Percentiles rank a stretch among this genome's conserved stretches.
phyloP scores from a whole-genome alignment of 75 land plant genomes.

The Gnetum montanum region DNA sequence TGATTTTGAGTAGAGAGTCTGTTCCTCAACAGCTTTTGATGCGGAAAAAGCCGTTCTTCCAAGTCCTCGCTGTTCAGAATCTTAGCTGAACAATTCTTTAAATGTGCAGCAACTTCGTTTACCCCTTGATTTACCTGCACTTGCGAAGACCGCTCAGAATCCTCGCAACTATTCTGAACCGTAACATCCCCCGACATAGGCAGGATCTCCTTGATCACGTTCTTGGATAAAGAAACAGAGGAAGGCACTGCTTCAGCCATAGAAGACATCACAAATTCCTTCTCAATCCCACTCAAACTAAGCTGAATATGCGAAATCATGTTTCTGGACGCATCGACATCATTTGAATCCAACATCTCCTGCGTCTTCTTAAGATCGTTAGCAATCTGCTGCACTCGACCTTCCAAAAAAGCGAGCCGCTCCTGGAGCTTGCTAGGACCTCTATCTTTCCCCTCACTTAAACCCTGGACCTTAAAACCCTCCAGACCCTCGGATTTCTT shows the following conservation, averaged over 20 bases:
- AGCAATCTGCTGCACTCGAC: constrained; percentile 68
- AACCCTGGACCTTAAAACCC: neutral
- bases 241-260: neutral
- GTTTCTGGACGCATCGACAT: constrained; percentile 41
- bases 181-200: too few relatives aligned
- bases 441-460: constrained; percentile 1
- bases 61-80: constrained; percentile 34
- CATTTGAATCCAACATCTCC: constrained; percentile 62
- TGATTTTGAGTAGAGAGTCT: constrained; percentile 4
- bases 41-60: constrained; percentile 62
- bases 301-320: constrained; percentile 69
- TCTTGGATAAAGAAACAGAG: neutral
- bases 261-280: neutral
- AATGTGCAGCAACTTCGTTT: too few relatives aligned
- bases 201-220: too few relatives aligned
- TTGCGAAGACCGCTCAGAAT: neutral
- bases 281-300: constrained; percentile 72
- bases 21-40: constrained; percentile 44
- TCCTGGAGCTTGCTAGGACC: constrained; percentile 47
- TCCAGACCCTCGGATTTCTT: neutral
- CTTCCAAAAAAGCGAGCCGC: constrained; percentile 76
- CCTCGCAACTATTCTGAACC: neutral
- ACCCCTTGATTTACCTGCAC: neutral
- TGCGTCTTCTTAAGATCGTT: constrained; percentile 73
- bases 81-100: constrained; percentile 7